Percentiles rank a stretch among this genome's conserved stretches.
phyloP scores from a whole-genome alignment of 306 rosid species.

The Glycine latifolia region DNA sequence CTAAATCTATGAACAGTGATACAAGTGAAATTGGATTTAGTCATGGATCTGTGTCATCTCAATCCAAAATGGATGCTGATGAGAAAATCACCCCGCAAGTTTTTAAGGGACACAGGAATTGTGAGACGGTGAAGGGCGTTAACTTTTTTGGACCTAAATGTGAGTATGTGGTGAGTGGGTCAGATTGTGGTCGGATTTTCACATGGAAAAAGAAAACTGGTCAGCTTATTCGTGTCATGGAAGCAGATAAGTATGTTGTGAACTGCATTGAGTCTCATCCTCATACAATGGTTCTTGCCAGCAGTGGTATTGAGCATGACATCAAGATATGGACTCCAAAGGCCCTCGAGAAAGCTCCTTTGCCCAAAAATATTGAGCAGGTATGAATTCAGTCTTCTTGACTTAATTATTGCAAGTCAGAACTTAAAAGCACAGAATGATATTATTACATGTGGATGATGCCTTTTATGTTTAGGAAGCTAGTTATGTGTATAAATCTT shows the following conservation, averaged over 20 bases:
- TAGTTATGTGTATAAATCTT: constrained; percentile 16
- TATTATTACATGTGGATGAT: constrained; percentile 32
- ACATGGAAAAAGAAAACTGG: constrained; percentile 90
- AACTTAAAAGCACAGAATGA: constrained; percentile 25
- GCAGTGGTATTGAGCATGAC: constrained; percentile 90
- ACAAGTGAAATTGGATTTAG: constrained; percentile 64
- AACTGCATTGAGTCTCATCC: constrained; percentile 97
- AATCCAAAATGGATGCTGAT: constrained; percentile 54
- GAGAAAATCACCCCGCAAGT: constrained; percentile 67
- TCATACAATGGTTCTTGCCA: constrained; percentile 85
- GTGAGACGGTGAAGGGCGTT: constrained; percentile 91
- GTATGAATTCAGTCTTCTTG: constrained; percentile 56
- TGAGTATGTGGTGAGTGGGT: constrained; percentile 95
- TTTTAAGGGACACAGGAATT: constrained; percentile 86
- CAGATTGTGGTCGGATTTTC: constrained; percentile 98
- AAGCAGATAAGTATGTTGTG: constrained; percentile 82
- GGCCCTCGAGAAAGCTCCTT: constrained; percentile 77
- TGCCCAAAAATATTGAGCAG: constrained; percentile 78
- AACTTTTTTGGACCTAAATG: constrained; percentile 88
- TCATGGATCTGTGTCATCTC: constrained; percentile 51
- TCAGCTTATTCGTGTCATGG: constrained; percentile 90
- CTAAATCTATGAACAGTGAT: constrained; percentile 59
- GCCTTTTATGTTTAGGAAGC: constrained; percentile 37
- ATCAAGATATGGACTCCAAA: constrained; percentile 94
- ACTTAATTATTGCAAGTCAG: constrained; percentile 34